Conservation (phyloP, 441 rosid genomes). For the Populus trichocarpa region DNA sequence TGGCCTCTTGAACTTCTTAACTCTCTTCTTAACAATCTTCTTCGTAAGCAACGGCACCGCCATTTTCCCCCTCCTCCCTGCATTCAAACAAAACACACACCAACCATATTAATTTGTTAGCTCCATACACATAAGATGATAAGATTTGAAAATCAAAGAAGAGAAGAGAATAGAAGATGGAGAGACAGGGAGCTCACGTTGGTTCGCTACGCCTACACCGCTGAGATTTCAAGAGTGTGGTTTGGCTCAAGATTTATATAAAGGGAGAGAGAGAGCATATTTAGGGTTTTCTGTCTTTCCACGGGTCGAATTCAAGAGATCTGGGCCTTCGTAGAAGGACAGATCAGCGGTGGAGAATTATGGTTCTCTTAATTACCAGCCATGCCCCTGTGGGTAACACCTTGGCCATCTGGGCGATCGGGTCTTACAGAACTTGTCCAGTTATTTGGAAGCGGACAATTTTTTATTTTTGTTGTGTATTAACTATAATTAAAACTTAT, state of each 20-base stretch:
- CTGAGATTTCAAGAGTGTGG: neutral
- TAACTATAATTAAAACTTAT: too few species aligned
- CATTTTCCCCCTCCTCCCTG: conserved; percentile 34
- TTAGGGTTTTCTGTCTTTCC: conserved; percentile 15
- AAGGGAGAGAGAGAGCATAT: neutral
- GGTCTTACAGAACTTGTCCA: too few species aligned
- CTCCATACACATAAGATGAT: too few species aligned
- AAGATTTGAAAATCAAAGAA: too few species aligned
- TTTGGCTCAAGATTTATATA: conserved; percentile 12
- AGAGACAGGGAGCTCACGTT: conserved; percentile 11
- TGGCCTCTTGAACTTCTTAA: too few species aligned
- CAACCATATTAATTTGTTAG: neutral
- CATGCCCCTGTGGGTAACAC: neutral
- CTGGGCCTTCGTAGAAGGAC: too few species aligned
- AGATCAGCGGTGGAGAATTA: conserved; percentile 6
- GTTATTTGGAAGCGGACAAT: too few species aligned
- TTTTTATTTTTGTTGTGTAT: too few species aligned
- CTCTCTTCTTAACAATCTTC: conserved; percentile 70
- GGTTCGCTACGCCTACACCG: conserved; percentile 9
- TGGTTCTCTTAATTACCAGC: neutral
- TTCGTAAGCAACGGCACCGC: conserved; percentile 57
- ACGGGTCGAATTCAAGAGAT: neutral
- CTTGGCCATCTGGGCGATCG: too few species aligned
- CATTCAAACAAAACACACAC: neutral
- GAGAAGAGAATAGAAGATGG: too few species aligned